Conservation (phyloP, 192 early-diverging fungal genomes). For the Umbelopsis isabellina region DNA sequence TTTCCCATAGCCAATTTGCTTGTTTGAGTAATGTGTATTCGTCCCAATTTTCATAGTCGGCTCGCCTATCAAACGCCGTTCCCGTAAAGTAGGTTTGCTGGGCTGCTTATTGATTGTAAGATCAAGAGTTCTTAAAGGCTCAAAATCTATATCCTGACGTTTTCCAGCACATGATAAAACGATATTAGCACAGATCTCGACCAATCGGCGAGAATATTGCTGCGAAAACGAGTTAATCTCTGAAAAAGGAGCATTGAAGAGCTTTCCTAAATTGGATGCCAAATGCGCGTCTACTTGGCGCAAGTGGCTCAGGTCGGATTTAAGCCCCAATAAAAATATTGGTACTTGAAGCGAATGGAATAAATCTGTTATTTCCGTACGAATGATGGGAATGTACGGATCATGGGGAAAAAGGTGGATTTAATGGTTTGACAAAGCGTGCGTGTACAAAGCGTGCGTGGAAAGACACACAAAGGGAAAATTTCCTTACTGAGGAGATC, state of each 20-base stretch:
- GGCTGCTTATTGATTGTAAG: background rate
- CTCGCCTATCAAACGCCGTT: slow-evolving; percentile 8
- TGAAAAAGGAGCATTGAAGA: slow-evolving; percentile 18
- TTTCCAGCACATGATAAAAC: slow-evolving; percentile 7
- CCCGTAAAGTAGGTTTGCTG: background rate
- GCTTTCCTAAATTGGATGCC: slow-evolving; percentile 14
- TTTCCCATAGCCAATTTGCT: background rate
- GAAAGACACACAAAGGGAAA: background rate
- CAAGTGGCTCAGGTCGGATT: slow-evolving; percentile 27
- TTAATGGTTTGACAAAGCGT: slow-evolving; percentile 3
- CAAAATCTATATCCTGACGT: background rate
- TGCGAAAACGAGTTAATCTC: slow-evolving; percentile 8
- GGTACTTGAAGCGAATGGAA: slow-evolving; percentile 25
- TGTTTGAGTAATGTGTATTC: background rate
- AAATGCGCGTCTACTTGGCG: slow-evolving; percentile 28
- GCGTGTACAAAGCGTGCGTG: background rate
- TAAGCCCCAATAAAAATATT: slow-evolving; percentile 34
- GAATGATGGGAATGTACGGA: background rate
- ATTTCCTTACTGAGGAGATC: slow-evolving; percentile 36
- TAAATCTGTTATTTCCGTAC: slow-evolving; percentile 9
- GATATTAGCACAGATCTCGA: slow-evolving; percentile 19
- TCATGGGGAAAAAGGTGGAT: background rate
- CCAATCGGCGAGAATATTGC: slow-evolving; percentile 5
- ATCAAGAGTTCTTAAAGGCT: background rate
- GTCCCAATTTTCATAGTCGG: slow-evolving; percentile 4